phyloP scores from a whole-genome alignment of 768 basidiomycete genomes.

The Leccinum variicolor region DNA sequence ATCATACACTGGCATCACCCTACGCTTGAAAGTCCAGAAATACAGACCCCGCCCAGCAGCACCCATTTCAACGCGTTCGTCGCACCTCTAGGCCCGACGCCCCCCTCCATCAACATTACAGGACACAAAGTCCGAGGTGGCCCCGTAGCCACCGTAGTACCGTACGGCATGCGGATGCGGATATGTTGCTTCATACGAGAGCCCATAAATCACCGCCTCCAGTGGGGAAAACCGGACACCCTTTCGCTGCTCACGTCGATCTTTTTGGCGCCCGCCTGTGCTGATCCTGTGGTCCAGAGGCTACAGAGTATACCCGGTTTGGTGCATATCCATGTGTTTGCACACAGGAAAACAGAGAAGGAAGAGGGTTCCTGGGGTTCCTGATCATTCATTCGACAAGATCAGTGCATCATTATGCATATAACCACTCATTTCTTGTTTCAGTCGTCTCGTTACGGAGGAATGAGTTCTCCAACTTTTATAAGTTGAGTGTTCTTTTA shows the following conservation, averaged over 20 bases:
- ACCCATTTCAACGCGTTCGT: not conserved
- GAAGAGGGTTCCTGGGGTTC: constrained; percentile 17
- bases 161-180: not conserved
- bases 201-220: constrained; percentile 62
- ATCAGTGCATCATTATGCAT: too few species aligned
- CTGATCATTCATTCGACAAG: constrained; percentile 3
- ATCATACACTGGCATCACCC: not conserved
- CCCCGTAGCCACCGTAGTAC: not conserved
- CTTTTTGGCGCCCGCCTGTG: not conserved
- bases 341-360: constrained; percentile 44
- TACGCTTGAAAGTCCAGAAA: not conserved
- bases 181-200: constrained; percentile 22
- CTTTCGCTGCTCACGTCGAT: constrained; percentile 56
- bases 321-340: constrained; percentile 85
- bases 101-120: not conserved
- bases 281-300: constrained; percentile 42
- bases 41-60: not conserved
- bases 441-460: not conserved
- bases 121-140: not conserved
- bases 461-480: not conserved
- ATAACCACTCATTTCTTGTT: too few species aligned
- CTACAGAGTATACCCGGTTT: constrained; percentile 79
- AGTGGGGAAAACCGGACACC: constrained; percentile 71
- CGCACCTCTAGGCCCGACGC: too few species aligned
- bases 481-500: not conserved